Conservation (phyloP, 805 yeast genomes). For the Pichia manshurica region DNA sequence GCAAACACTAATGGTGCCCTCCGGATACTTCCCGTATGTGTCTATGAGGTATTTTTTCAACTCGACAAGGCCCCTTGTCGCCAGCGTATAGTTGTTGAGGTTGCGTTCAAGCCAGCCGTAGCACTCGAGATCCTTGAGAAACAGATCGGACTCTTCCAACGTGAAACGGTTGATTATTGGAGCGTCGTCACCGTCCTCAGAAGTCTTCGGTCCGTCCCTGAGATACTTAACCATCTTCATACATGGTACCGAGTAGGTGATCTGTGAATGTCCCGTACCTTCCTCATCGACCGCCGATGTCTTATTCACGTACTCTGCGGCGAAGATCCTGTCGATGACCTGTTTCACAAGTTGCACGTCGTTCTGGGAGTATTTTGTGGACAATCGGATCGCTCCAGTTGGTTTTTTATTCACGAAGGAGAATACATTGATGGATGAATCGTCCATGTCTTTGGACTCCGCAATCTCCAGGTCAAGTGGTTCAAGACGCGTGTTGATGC, state of each 20-base stretch:
- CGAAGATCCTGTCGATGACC: constrained; percentile 36
- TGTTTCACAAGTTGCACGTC: constrained; percentile 44
- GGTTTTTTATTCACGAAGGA: constrained; percentile 37
- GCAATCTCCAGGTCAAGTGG: constrained; percentile 37
- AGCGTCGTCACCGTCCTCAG: constrained; percentile 25
- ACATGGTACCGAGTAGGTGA: constrained; percentile 11
- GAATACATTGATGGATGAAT: constrained; percentile 27
- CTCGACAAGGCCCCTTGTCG: constrained; percentile 42
- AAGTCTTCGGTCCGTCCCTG: constrained; percentile 4
- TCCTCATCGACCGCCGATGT: not conserved
- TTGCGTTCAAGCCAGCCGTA: constrained; percentile 49
- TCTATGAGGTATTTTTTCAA: constrained; percentile 39
- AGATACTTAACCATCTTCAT: constrained; percentile 12
- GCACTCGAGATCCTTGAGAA: constrained; percentile 37
- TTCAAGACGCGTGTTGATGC: constrained; percentile 28
- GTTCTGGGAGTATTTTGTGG: constrained; percentile 32
- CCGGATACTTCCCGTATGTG: constrained; percentile 35
- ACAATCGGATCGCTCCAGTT: constrained; percentile 34
- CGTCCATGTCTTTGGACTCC: constrained; percentile 28
- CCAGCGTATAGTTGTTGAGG: constrained; percentile 32
- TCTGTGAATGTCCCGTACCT: not conserved
- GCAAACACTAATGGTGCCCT: constrained; percentile 39
- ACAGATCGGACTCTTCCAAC: constrained; percentile 31
- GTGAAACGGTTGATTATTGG: constrained; percentile 27
- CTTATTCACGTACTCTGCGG: constrained; percentile 14